Evolutionary conservation across 2,329 filamentous ascomycete genomes (phyloP).

Genomic region (Drechslera avenae): DNA sequence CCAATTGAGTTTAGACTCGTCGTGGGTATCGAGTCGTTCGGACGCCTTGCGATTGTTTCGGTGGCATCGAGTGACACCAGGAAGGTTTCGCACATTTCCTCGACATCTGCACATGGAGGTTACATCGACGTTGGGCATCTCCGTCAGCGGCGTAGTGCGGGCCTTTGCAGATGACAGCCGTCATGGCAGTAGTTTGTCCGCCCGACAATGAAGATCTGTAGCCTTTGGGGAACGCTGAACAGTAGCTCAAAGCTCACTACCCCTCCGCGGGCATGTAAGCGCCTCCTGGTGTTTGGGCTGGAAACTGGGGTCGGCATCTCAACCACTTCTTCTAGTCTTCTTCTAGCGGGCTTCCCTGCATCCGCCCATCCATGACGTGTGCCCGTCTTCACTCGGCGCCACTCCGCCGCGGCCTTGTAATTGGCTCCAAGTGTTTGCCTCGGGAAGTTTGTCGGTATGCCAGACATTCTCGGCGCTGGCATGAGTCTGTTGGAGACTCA

Average conservation of each 20-base stretch:
- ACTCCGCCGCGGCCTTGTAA: slow-evolving; percentile 2
- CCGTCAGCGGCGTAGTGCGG: background rate
- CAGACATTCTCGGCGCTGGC: slow-evolving; percentile 2
- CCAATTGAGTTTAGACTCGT: background rate
- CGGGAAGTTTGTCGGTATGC: slow-evolving; percentile 22
- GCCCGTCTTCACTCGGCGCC: background rate
- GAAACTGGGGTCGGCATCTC: slow-evolving; percentile 11
- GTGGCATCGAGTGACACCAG: background rate
- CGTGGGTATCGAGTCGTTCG: background rate
- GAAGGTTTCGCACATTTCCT: background rate
- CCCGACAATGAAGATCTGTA: background rate
- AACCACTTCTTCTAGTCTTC: slow-evolving; percentile 25
- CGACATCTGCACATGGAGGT: no score
- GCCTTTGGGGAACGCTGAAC: no score
- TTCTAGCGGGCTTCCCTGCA: slow-evolving; percentile 33
- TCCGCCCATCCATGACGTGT: slow-evolving; percentile 6
- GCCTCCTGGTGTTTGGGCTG: background rate
- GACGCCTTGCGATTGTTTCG: background rate
- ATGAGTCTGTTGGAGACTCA: background rate
- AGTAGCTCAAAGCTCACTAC: background rate
- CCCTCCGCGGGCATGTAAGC: slow-evolving; percentile 3
- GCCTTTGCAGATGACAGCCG: background rate
- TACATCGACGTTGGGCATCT: background rate
- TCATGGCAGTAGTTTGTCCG: no score
- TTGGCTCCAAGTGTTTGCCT: slow-evolving; percentile 3